These are phyloP conservation scores for Amorphotheca resinae DNA, from an alignment of 495 filamentous ascomycete genomes.

Conservation along the genomic window DNA sequence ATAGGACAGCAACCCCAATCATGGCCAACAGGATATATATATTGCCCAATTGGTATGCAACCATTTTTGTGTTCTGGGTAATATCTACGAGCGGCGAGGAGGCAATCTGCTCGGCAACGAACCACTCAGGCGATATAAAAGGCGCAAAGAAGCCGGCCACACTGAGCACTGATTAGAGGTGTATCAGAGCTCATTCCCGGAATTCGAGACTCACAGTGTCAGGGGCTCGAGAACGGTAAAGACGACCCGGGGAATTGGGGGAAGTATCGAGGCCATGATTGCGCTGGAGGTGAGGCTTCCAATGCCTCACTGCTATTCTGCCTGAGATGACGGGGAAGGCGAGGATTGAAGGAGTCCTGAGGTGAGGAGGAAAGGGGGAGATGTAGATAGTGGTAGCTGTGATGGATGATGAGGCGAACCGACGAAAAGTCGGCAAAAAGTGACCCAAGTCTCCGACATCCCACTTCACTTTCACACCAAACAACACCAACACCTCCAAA, in stretches of 20 bases:
- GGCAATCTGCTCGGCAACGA: slow-evolving; percentile 47
- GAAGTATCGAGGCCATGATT: slow-evolving; percentile 38
- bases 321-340: too few species aligned
- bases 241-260: slow-evolving; percentile 37
- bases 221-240: slow-evolving; percentile 57
- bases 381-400: neutral
- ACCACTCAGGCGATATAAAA: slow-evolving; percentile 41
- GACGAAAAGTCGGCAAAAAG: too few species aligned
- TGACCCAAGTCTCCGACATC: too few species aligned
- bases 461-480: too few species aligned
- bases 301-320: too few species aligned
- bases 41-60: slow-evolving; percentile 44
- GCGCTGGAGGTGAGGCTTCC: neutral
- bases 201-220: slow-evolving; percentile 39
- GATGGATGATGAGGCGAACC: too few species aligned
- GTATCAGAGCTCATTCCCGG: slow-evolving; percentile 1
- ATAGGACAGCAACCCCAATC: slow-evolving; percentile 45
- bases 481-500: too few species aligned
- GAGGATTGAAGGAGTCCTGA: too few species aligned
- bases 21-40: slow-evolving; percentile 53
- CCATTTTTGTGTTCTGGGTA: slow-evolving; percentile 24
- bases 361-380: neutral
- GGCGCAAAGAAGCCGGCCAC: slow-evolving; percentile 44
- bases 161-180: slow-evolving; percentile 21
- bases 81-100: slow-evolving; percentile 17